Base-by-base conservation (phyloP, 345 rosid genomes). In the Moringa oleifera region DNA sequence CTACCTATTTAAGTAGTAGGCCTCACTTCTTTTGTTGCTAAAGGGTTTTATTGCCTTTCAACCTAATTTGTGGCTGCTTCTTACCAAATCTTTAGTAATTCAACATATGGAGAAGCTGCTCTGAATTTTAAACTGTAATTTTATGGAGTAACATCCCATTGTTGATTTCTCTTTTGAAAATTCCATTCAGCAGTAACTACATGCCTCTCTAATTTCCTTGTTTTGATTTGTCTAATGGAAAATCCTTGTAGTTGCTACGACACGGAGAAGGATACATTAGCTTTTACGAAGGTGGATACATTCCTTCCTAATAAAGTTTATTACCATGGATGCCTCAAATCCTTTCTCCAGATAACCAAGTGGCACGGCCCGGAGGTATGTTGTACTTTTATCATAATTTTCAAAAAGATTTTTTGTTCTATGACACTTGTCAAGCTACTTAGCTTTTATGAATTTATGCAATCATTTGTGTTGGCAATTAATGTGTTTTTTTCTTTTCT, bases 321-420 rank as follows among this genome's bases (percentile, higher is more conserved):
- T 73, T 93, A 94, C 76, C 96, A 88, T 73, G 99, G 97, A 53
- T 84, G 89, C 73, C 96, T 94, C 47, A 90, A 90, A 81, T 65
- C 83, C 22, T 94, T 94, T 65, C 95, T 90, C 62, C 72, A 94
- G 75, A 90, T 94, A 75, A 94, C 99, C 18, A 90, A 81, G 78
- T 94, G 99, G 97, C 80, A 74, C 65, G 99, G 97, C 67, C 92
- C 99, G 17, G 99, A 90, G 97, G 99, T 93, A 83, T 49, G 46
- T 65, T 20, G 18, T 58, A n/a, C 49, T 56, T 33, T 63, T 55
- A 58, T 70, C 17, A 33, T 54, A 53, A 36, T 22, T 59, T 57
- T 47, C 41, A 18, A 51, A 21, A 3, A 18, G 57, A 41, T 41
- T 57, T 53, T n/a, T n/a, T n/a, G n/a, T n/a, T n/a, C n/a, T 11